These are phyloP conservation scores for Pseudocercospora fijiensis DNA, from an alignment of 2,329 filamentous ascomycete genomes.

Conservation along the genomic window DNA sequence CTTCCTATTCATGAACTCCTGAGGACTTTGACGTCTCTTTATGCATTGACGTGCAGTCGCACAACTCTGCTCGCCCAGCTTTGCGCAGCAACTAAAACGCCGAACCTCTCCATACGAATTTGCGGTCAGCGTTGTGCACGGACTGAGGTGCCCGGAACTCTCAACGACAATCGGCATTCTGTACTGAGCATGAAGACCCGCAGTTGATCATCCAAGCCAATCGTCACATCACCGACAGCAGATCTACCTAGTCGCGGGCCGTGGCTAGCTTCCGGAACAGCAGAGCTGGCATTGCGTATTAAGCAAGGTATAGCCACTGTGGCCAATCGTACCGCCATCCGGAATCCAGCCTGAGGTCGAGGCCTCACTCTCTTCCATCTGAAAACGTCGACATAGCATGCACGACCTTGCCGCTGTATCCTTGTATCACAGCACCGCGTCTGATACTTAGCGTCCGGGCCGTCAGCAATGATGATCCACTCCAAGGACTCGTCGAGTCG, in stretches of 20 bases:
- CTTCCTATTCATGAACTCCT: background rate
- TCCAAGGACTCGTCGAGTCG: conserved; percentile 22
- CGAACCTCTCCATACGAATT: conserved; percentile 11
- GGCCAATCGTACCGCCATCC: conserved; percentile 20
- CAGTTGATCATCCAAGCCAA: conserved; percentile 13
- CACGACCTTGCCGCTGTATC: conserved; percentile 24
- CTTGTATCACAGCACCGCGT: conserved; percentile 21
- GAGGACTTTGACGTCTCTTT: background rate
- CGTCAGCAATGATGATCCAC: conserved; percentile 22
- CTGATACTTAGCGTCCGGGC: conserved; percentile 27
- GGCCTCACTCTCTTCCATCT: conserved; percentile 15
- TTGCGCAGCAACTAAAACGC: conserved; percentile 18
- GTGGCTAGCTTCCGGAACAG: conserved; percentile 21
- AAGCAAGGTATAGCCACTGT: conserved; percentile 18
- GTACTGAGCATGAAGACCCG: conserved; percentile 16
- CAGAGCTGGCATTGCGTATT: conserved; percentile 9
- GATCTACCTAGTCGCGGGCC: conserved; percentile 21
- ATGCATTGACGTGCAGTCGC: conserved; percentile 12
- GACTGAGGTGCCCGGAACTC: conserved; percentile 12
- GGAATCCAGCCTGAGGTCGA: conserved; percentile 12
- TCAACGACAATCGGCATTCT: conserved; percentile 17
- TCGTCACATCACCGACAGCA: conserved; percentile 15
- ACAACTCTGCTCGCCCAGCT: conserved; percentile 19
- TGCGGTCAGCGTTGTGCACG: conserved; percentile 25
- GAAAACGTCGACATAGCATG: conserved; percentile 15